phyloP scores from a whole-genome alignment of 257 asterid genomes.

The Solanum corneliomulleri region DNA sequence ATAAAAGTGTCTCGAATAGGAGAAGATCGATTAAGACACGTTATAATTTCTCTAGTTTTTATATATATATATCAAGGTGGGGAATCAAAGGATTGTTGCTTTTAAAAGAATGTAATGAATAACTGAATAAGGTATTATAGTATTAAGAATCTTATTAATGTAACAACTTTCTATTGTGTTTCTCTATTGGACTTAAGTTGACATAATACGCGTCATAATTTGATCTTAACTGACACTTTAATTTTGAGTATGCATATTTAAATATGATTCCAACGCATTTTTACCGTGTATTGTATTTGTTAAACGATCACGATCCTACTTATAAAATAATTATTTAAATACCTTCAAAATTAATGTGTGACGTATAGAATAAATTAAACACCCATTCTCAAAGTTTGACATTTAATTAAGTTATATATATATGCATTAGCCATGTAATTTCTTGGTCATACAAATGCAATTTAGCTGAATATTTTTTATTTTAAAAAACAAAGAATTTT shows the following conservation, averaged over 20 bases:
- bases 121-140: background rate
- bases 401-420: background rate
- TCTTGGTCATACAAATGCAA: background rate
- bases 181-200: background rate
- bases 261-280: background rate
- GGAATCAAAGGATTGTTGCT: background rate
- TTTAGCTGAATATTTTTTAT: background rate
- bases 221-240: background rate
- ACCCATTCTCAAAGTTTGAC: background rate
- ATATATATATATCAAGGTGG: background rate
- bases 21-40: too few relatives aligned
- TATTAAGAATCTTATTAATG: background rate
- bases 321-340: too few relatives aligned
- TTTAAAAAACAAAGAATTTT: background rate
- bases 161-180: too few relatives aligned
- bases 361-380: too few relatives aligned
- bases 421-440: background rate
- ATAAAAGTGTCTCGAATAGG: background rate
- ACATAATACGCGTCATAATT: background rate
- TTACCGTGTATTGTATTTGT: accelerated
- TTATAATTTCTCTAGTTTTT: background rate
- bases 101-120: background rate
- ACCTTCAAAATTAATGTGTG: background rate
- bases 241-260: too few relatives aligned
- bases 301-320: background rate